Evolutionary conservation across 1,284 basidiomycete genomes (phyloP).

Genomic region (Porogramme epimiltina): DNA sequence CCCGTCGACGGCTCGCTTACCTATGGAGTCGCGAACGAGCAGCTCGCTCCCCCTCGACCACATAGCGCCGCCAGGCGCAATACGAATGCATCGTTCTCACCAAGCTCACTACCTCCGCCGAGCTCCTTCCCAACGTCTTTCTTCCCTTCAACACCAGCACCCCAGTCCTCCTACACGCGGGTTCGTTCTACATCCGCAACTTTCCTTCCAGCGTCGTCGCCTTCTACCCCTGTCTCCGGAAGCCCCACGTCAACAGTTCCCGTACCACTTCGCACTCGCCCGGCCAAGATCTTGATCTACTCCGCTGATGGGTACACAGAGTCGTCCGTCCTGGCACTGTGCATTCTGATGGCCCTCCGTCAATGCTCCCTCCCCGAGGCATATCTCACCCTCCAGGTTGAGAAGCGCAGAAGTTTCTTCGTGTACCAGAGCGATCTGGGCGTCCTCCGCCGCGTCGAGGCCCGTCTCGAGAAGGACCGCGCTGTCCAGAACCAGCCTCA

Average conservation of each 20-base stretch:
- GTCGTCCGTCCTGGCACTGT: conserved; percentile 85
- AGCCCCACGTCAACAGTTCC: conserved; percentile 21
- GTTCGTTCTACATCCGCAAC: conserved; percentile 34
- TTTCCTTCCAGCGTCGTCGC: conserved; percentile 31
- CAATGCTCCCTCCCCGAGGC: conserved; percentile 80
- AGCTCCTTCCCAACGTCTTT: conserved; percentile 32
- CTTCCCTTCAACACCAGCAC: conserved; percentile 24
- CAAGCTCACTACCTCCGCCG: conserved; percentile 33
- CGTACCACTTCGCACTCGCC: conserved; percentile 42
- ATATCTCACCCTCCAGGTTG: conserved; percentile 81
- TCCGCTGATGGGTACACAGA: conserved; percentile 90
- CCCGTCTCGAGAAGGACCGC: conserved; percentile 50
- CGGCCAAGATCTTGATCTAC: conserved; percentile 72
- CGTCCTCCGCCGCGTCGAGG: conserved; percentile 78
- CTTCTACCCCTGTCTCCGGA: conserved; percentile 28
- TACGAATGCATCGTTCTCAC: conserved; percentile 23
- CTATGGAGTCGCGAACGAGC: conserved; percentile 22
- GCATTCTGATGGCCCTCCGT: conserved; percentile 85
- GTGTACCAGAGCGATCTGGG: conserved; percentile 85
- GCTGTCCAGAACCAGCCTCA: conserved; percentile 15
- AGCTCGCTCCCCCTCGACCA: conserved; percentile 18
- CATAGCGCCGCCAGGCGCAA: conserved; percentile 8
- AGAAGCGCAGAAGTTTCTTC: conserved; percentile 82
- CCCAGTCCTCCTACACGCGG: conserved; percentile 26
- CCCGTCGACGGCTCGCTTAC: conserved; percentile 38